Percentiles rank a stretch among this genome's conserved stretches.
phyloP scores from a whole-genome alignment of 768 basidiomycete species.

The Boletus barrowsii region DNA sequence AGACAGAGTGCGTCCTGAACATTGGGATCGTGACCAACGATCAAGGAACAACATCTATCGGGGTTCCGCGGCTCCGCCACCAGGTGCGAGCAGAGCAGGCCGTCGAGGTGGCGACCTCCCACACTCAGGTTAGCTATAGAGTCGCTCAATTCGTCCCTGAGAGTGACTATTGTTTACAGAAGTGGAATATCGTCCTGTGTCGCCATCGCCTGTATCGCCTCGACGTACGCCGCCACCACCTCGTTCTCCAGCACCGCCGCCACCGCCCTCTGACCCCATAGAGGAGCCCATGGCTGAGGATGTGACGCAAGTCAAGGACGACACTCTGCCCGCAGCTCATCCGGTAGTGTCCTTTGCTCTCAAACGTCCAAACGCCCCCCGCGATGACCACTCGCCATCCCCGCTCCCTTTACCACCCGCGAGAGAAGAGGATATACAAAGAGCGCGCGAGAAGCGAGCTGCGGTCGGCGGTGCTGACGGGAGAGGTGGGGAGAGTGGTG shows the following conservation, averaged over 20 bases:
- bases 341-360: constrained; percentile 39
- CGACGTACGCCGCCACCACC: constrained; percentile 19
- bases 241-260: constrained; percentile 23
- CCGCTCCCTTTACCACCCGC: constrained; percentile 34
- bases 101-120: constrained; percentile 9
- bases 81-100: constrained; percentile 4
- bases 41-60: constrained; percentile 30
- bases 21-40: constrained; percentile 35
- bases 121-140: constrained; percentile 8
- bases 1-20: constrained; percentile 35
- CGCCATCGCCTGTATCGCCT: constrained; percentile 24
- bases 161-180: constrained; percentile 7
- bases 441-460: constrained; percentile 27
- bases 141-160: background rate
- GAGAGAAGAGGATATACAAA: constrained; percentile 24
- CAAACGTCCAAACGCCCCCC: constrained; percentile 47
- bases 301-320: constrained; percentile 21
- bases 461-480: constrained; percentile 6
- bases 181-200: constrained; percentile 19
- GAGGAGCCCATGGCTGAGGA: constrained; percentile 21
- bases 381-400: constrained; percentile 44
- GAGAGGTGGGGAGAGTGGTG: constrained; percentile 1
- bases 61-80: constrained; percentile 8
- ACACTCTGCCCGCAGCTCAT: constrained; percentile 36
- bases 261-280: constrained; percentile 38